phyloP scores from a whole-genome alignment of 345 rosid genomes.

The Pugionium dolabratum region DNA sequence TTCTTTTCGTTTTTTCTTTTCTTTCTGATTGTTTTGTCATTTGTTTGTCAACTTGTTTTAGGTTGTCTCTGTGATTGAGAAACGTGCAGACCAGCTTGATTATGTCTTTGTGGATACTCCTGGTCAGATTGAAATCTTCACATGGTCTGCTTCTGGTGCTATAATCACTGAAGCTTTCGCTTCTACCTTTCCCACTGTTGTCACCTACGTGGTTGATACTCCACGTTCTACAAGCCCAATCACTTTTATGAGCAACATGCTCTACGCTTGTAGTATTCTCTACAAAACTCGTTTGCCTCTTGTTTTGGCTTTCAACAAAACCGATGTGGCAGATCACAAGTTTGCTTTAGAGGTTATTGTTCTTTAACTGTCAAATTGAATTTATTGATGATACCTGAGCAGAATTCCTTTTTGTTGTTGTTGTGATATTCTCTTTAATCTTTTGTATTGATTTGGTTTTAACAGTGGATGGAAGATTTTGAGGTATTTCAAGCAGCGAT shows the following conservation, averaged over 20 bases:
- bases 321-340: conserved; percentile 75
- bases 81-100: conserved; percentile 81
- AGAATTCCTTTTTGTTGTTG: not conserved
- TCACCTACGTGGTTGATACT: conserved; percentile 76
- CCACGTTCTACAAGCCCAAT: conserved; percentile 77
- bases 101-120: conserved; percentile 89
- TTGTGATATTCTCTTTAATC: conserved; percentile 6
- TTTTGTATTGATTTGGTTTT: conserved; percentile 12
- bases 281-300: conserved; percentile 81
- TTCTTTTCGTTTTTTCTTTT: not conserved
- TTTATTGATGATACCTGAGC: not conserved
- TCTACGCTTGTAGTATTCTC: conserved; percentile 83
- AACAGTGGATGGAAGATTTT: conserved; percentile 87
- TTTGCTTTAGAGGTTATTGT: conserved; percentile 73
- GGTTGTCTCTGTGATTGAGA: conserved; percentile 76
- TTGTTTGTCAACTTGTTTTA: conserved; percentile 36
- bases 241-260: conserved; percentile 90
- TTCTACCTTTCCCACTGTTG: conserved; percentile 78
- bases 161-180: conserved; percentile 89
- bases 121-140: conserved; percentile 87
- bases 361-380: not conserved
- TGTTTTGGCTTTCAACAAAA: conserved; percentile 78
- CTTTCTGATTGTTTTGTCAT: not conserved
- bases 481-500: conserved; percentile 72
- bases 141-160: conserved; percentile 96